phyloP scores from a whole-genome alignment of 768 basidiomycete genomes.

The button mushroom (Agaricus bisporus) region DNA sequence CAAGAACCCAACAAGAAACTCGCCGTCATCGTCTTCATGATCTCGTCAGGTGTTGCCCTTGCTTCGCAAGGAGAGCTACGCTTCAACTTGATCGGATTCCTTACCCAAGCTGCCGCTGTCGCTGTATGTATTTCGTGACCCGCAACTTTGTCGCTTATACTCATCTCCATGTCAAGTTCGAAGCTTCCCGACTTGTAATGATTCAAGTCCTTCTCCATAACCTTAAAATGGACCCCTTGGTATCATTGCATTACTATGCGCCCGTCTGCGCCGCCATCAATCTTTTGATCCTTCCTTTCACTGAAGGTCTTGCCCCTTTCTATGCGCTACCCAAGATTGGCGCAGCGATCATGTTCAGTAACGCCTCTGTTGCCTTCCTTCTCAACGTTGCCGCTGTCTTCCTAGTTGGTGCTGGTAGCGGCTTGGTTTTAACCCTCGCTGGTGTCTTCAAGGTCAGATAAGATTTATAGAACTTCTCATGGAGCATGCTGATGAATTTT shows the following conservation, averaged over 20 bases:
- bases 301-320: constrained; percentile 88
- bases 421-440: constrained; percentile 86
- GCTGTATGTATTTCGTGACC: constrained; percentile 41
- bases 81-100: constrained; percentile 84
- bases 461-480: neutral
- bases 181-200: constrained; percentile 91
- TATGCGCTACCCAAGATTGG: constrained; percentile 61
- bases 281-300: constrained; percentile 80
- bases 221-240: constrained; percentile 95
- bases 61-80: constrained; percentile 85
- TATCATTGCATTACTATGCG: constrained; percentile 94
- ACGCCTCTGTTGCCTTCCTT: constrained; percentile 83
- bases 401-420: constrained; percentile 82
- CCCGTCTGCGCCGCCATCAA: constrained; percentile 93
- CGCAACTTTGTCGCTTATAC: neutral
- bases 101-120: constrained; percentile 84
- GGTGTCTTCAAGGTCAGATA: constrained; percentile 81
- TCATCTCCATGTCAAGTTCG: constrained; percentile 51
- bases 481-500: neutral
- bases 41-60: constrained; percentile 84
- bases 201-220: constrained; percentile 93
- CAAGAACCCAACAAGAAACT: constrained; percentile 83
- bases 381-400: constrained; percentile 94
- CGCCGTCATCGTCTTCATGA: constrained; percentile 81
- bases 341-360: constrained; percentile 67